These are phyloP conservation scores for Exophiala spinifera DNA, from an alignment of 2,329 filamentous ascomycete species.

Conservation along the genomic window DNA sequence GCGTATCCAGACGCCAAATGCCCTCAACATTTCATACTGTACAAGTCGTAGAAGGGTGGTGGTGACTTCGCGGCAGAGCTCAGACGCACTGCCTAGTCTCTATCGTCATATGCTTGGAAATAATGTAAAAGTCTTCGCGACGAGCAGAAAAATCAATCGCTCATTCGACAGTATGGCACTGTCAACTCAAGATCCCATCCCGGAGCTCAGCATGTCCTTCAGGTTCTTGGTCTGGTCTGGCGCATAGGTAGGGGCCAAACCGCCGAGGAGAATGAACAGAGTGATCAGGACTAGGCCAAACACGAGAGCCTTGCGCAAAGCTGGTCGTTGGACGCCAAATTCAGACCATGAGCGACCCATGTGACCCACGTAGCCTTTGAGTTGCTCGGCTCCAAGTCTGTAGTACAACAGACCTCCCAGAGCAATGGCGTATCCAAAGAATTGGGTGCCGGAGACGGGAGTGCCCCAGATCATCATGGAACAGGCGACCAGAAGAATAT, in stretches of 20 bases:
- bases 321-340: constrained; percentile 73
- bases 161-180: background rate
- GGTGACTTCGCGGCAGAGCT: background rate
- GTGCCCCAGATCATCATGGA: constrained; percentile 78
- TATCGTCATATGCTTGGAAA: background rate
- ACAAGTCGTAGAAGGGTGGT: background rate
- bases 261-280: constrained; percentile 68
- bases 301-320: constrained; percentile 72
- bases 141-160: no score
- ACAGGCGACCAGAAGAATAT: constrained; percentile 74
- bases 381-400: constrained; percentile 68
- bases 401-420: constrained; percentile 64
- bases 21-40: constrained; percentile 1
- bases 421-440: constrained; percentile 74
- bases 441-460: constrained; percentile 66
- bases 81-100: background rate
- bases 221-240: constrained; percentile 27
- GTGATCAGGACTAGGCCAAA: constrained; percentile 61
- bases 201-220: constrained; percentile 25
- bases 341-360: constrained; percentile 78
- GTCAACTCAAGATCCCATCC: constrained; percentile 15
- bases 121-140: background rate
- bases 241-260: constrained; percentile 56
- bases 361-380: constrained; percentile 74
- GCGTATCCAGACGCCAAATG: constrained; percentile 1